Percentiles rank a stretch among this genome's conserved stretches.
These are phyloP conservation scores for Halteria grandinella DNA, from an alignment of 73 alveolate species.

Conservation along the genomic window DNA sequence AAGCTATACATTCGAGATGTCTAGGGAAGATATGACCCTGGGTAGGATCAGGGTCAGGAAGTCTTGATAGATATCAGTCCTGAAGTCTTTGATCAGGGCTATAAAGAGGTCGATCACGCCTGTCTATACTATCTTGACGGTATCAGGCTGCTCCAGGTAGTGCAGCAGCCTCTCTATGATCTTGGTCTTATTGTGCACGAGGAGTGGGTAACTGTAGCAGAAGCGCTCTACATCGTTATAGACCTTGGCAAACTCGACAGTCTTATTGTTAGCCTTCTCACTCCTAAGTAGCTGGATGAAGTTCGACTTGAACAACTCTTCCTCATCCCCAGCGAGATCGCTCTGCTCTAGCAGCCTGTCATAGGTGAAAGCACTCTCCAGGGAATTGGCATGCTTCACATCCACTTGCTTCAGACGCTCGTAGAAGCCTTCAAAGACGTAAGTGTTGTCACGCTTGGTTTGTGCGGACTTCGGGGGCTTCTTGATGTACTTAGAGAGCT, in stretches of 20 bases:
- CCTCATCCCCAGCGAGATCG: conserved; percentile 32
- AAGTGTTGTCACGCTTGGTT: conserved; percentile 48
- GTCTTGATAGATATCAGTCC: conserved; percentile 52
- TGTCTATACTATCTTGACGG: conserved; percentile 13
- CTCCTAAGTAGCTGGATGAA: conserved; percentile 36
- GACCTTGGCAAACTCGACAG: conserved; percentile 38
- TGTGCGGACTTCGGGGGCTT: not conserved
- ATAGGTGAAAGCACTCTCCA: conserved; percentile 23
- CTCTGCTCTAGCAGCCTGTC: conserved; percentile 28
- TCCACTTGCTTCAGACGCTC: conserved; percentile 50
- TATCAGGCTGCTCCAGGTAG: conserved; percentile 4
- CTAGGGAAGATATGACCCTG: conserved; percentile 28
- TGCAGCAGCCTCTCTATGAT: not conserved
- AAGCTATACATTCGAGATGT: conserved; percentile 33
- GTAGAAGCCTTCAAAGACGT: conserved; percentile 58
- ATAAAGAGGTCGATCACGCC: conserved; percentile 49
- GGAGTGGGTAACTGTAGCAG: conserved; percentile 51
- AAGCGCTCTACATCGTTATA: conserved; percentile 33
- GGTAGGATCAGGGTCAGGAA: conserved; percentile 40
- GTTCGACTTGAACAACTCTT: conserved; percentile 21
- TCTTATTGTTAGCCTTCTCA: conserved; percentile 36
- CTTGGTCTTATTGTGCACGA: conserved; percentile 47
- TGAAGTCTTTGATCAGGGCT: conserved; percentile 57
- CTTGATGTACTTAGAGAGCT: conserved; percentile 37
- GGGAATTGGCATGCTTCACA: conserved; percentile 30